These are phyloP conservation scores for Colletotrichum tanaceti DNA, from an alignment of 2,329 filamentous ascomycete genomes.

Conservation along the genomic window DNA sequence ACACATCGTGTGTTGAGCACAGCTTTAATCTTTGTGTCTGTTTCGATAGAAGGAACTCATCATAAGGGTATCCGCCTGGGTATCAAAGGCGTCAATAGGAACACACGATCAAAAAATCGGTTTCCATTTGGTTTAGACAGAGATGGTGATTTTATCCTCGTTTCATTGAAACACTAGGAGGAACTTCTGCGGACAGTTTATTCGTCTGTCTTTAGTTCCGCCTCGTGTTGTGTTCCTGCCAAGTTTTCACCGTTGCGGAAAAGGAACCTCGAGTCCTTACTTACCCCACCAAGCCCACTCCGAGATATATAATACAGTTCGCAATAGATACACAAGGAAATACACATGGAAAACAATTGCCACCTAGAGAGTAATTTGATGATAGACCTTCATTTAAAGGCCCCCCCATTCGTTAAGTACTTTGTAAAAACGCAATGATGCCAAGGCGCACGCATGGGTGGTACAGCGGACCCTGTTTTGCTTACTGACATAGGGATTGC, in stretches of 20 bases:
- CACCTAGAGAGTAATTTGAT: neutral
- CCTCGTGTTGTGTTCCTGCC: constrained; percentile 19
- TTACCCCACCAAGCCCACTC: constrained; percentile 10
- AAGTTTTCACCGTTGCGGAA: constrained; percentile 29
- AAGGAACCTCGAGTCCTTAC: constrained; percentile 1
- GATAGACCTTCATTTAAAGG: neutral
- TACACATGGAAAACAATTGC: constrained; percentile 15
- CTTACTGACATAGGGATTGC: neutral
- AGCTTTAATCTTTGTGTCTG: neutral
- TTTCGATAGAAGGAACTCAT: constrained; percentile 3
- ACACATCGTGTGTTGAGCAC: neutral
- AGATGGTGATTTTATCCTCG: neutral
- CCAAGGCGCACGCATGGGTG: constrained; percentile 2
- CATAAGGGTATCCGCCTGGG: constrained; percentile 5
- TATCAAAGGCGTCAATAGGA: neutral
- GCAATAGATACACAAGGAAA: constrained; percentile 32
- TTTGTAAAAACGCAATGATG: neutral
- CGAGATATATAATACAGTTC: constrained; percentile 34
- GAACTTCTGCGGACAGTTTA: constrained; percentile 6
- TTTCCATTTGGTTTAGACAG: neutral
- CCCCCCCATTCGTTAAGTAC: neutral
- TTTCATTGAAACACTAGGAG: constrained; percentile 14
- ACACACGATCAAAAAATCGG: neutral
- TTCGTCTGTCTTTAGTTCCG: constrained; percentile 9
- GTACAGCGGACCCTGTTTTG: neutral